A percentile compares a stretch with the other conserved stretches of the same genome.
Evolutionary conservation across 2,329 filamentous ascomycete genomes (phyloP).

Genomic region (Ascochyta fabae): DNA sequence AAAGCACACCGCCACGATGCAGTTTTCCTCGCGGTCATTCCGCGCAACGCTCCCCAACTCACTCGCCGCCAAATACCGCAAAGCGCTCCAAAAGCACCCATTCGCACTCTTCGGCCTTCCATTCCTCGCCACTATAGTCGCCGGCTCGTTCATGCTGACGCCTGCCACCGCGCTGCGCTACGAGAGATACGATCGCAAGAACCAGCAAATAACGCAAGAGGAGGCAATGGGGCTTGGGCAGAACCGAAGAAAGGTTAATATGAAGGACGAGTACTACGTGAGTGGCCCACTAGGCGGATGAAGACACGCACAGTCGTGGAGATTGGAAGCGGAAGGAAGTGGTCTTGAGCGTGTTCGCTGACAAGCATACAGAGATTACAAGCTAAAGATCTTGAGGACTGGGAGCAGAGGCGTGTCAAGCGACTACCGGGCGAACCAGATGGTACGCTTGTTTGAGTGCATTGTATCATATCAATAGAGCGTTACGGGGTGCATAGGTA

Average conservation of each 20-base stretch:
- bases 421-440: constrained; percentile 89
- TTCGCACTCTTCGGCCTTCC: constrained; percentile 94
- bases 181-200: constrained; percentile 89
- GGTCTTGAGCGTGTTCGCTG: constrained; percentile 5
- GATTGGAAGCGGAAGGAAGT: no score
- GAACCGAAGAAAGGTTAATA: constrained; percentile 73
- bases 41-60: constrained; percentile 63
- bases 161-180: constrained; percentile 93
- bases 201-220: constrained; percentile 81
- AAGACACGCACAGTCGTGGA: neutral
- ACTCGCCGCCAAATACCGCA: constrained; percentile 78
- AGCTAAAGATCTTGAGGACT: constrained; percentile 90
- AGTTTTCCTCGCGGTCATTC: constrained; percentile 65
- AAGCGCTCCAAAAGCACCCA: constrained; percentile 75
- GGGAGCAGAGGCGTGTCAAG: constrained; percentile 96
- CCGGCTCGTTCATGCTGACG: constrained; percentile 91
- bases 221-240: constrained; percentile 85
- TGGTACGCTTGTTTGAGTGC: constrained; percentile 65
- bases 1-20: constrained; percentile 22
- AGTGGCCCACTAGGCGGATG: constrained; percentile 46
- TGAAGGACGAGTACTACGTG: constrained; percentile 87
- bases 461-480: neutral
- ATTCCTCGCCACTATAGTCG: constrained; percentile 88
- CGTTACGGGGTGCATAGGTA: constrained; percentile 1
- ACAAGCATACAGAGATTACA: constrained; percentile 68